These are phyloP conservation scores for Aspergillus chevalieri DNA, from an alignment of 2,329 filamentous ascomycete species.

Conservation along the genomic window DNA sequence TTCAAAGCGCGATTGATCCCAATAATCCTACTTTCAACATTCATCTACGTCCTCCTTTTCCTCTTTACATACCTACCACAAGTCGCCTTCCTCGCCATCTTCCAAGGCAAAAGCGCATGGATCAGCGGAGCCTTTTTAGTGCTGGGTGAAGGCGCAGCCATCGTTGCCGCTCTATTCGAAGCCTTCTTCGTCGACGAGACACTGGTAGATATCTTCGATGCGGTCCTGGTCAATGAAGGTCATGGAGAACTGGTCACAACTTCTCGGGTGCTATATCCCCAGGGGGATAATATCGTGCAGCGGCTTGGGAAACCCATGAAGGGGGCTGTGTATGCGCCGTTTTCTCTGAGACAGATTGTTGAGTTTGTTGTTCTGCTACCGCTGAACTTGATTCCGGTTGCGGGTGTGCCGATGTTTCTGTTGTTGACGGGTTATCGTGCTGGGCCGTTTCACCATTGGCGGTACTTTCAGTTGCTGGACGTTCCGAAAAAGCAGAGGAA, in stretches of 20 bases:
- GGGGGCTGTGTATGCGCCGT: constrained; percentile 74
- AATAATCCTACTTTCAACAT: constrained; percentile 70
- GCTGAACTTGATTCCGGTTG: constrained; percentile 78
- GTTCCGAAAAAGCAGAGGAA: constrained; percentile 69
- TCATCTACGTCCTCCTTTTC: constrained; percentile 82
- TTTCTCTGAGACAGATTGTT: constrained; percentile 81
- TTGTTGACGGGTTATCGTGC: constrained; percentile 79
- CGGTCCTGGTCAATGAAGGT: constrained; percentile 70
- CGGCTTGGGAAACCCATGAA: constrained; percentile 76
- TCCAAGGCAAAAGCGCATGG: constrained; percentile 83
- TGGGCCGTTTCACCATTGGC: constrained; percentile 82
- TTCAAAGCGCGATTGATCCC: constrained; percentile 73
- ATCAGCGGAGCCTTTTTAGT: constrained; percentile 81
- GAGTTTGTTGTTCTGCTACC: constrained; percentile 75
- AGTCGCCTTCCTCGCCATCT: constrained; percentile 80
- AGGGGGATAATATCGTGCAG: constrained; percentile 67
- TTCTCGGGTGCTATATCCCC: constrained; percentile 58
- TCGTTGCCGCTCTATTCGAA: constrained; percentile 64
- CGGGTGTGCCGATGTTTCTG: constrained; percentile 80
- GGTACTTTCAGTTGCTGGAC: constrained; percentile 77
- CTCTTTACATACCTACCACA: constrained; percentile 83
- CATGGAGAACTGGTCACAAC: constrained; percentile 62
- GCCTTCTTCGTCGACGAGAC: constrained; percentile 76
- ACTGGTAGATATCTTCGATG: constrained; percentile 77
- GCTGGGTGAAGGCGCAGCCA: constrained; percentile 58